These are phyloP conservation scores for Bipolaris zeicola DNA, from an alignment of 2,329 filamentous ascomycete genomes.

Conservation along the genomic window DNA sequence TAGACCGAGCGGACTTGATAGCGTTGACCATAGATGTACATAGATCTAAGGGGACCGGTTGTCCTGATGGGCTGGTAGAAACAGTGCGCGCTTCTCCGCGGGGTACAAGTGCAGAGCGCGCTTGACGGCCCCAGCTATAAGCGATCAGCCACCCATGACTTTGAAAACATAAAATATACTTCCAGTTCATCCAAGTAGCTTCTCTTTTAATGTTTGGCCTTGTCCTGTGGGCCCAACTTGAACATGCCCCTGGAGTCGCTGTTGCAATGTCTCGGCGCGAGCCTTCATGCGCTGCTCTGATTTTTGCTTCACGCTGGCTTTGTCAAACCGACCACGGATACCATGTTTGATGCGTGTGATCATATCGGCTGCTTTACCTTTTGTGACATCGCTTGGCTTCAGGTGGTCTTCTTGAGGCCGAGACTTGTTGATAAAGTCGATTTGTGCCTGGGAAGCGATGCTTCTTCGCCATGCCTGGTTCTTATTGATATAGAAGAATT, in stretches of 20 bases:
- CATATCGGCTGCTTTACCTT: slow-evolving; percentile 85
- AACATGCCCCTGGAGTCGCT: slow-evolving; percentile 52
- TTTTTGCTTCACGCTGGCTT: slow-evolving; percentile 42
- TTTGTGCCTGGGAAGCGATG: slow-evolving; percentile 65
- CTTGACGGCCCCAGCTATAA: slow-evolving; percentile 2
- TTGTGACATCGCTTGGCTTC: slow-evolving; percentile 65
- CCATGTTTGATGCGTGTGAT: slow-evolving; percentile 91
- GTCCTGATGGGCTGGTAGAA: not conserved
- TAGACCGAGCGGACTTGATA: not conserved
- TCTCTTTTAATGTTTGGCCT: slow-evolving; percentile 12
- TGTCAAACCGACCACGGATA: slow-evolving; percentile 63
- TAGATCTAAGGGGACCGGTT: no score
- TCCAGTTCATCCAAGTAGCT: slow-evolving; percentile 6
- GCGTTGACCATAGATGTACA: not conserved
- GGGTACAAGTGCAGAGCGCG: not conserved
- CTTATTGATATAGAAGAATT: slow-evolving; percentile 68
- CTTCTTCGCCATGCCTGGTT: slow-evolving; percentile 71
- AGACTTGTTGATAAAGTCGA: slow-evolving; percentile 72
- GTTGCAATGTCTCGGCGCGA: slow-evolving; percentile 56
- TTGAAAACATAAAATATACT: not conserved
- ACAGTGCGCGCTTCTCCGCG: slow-evolving; percentile 26
- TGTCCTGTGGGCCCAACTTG: slow-evolving; percentile 54
- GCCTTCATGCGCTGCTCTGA: slow-evolving; percentile 40
- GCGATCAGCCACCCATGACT: not conserved
- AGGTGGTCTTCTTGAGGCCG: slow-evolving; percentile 62